phyloP scores from a whole-genome alignment of 1,139 yeast genomes.

The Kodamaea fungicola region DNA sequence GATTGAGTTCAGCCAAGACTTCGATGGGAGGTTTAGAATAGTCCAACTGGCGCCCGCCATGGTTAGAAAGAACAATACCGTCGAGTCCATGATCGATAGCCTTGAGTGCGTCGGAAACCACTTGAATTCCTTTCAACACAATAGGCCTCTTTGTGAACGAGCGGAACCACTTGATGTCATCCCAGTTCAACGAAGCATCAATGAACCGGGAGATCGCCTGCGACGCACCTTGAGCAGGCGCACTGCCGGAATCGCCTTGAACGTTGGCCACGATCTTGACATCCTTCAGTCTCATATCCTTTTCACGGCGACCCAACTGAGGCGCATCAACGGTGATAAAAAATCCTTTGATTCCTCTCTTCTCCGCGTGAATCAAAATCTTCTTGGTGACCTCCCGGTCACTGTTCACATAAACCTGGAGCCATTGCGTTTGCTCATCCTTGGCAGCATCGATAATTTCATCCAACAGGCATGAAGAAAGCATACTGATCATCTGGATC shows the following conservation, averaged over 20 bases:
- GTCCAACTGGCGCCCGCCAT: conserved; percentile 75
- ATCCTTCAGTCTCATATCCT: conserved; percentile 48
- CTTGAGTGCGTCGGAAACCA: conserved; percentile 61
- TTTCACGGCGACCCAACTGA: conserved; percentile 87
- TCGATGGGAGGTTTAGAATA: conserved; percentile 67
- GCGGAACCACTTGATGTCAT: conserved; percentile 53
- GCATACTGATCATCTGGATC: conserved; percentile 78
- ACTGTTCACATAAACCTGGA: conserved; percentile 80
- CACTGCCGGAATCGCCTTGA: conserved; percentile 47
- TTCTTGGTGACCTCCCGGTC: conserved; percentile 56
- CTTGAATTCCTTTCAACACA: conserved; percentile 67
- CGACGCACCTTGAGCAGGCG: conserved; percentile 60
- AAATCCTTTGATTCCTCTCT: conserved; percentile 71
- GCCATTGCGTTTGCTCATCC: conserved; percentile 71
- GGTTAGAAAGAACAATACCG: conserved; percentile 66
- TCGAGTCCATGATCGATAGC: conserved; percentile 63
- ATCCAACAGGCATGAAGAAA: conserved; percentile 71
- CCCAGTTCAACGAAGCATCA: conserved; percentile 74
- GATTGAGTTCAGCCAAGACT: conserved; percentile 62
- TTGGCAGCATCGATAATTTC: conserved; percentile 61
- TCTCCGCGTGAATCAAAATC: conserved; percentile 69
- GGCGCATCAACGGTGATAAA: conserved; percentile 95
- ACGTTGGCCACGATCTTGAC: conserved; percentile 45
- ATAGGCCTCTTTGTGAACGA: conserved; percentile 61
- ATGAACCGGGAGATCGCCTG: conserved; percentile 75